These are phyloP conservation scores for Mycena belliarum DNA, from an alignment of 768 basidiomycete species.

Conservation along the genomic window DNA sequence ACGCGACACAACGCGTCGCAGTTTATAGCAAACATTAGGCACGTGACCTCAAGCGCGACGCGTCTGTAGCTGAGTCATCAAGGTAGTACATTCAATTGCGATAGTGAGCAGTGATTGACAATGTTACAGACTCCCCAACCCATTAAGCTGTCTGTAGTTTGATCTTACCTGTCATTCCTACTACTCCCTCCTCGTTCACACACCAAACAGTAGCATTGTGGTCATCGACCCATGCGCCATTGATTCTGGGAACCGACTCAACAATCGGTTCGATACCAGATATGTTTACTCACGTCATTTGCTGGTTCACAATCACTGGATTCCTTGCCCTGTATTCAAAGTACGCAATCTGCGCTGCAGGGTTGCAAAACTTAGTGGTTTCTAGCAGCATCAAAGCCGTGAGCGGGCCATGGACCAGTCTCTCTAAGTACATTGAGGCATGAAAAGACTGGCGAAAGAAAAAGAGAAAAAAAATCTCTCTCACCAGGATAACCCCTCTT, in stretches of 20 bases:
- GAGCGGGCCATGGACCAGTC: conserved; percentile 84
- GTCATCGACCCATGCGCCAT: conserved; percentile 35
- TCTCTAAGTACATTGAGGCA: conserved; percentile 49
- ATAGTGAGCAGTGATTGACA: no score
- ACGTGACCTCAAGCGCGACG: conserved; percentile 18
- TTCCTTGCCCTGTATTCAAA: conserved; percentile 67
- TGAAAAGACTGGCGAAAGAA: background rate
- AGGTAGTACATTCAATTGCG: no score
- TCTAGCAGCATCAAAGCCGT: conserved; percentile 82
- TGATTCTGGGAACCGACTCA: no score
- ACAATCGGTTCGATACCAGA: no score
- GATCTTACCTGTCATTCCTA: conserved; percentile 27
- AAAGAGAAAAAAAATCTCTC: conserved; percentile 21
- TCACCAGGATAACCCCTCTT: conserved; percentile 74
- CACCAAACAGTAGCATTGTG: conserved; percentile 42
- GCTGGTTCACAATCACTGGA: conserved; percentile 45
- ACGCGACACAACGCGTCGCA: conserved; percentile 12
- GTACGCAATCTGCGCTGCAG: conserved; percentile 42
- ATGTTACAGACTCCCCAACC: no score
- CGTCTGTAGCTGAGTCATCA: no score
- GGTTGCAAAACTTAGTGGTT: conserved; percentile 49
- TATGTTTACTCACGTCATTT: no score
- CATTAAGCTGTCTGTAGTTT: background rate
- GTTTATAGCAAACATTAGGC: no score
- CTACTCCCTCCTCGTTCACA: conserved; percentile 31